Evolutionary conservation across 495 filamentous ascomycete genomes (phyloP).

Genomic region (Tuber indicum): DNA sequence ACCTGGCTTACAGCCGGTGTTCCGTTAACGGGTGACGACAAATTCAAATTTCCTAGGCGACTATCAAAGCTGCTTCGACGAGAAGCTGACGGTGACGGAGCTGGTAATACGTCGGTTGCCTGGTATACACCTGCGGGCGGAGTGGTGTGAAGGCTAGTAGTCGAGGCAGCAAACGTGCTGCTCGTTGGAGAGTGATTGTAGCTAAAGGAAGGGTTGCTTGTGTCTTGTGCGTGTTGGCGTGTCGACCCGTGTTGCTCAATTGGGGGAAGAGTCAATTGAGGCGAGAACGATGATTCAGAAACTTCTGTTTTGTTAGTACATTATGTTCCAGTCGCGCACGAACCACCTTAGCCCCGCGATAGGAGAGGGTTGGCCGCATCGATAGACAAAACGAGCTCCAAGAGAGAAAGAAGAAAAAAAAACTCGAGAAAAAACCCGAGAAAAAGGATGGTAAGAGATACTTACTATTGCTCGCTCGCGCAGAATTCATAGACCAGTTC

Average conservation of each 20-base stretch:
- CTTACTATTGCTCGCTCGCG: conserved; percentile 39
- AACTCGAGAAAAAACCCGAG: conserved; percentile 7
- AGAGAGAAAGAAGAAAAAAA: neutral
- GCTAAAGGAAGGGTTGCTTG: conserved; percentile 34
- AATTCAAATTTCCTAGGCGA: conserved; percentile 34
- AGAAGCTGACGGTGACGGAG: conserved; percentile 41
- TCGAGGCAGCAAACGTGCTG: conserved; percentile 39
- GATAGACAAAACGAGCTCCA: conserved; percentile 5
- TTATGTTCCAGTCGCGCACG: conserved; percentile 10
- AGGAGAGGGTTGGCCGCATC: conserved; percentile 7
- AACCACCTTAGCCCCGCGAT: neutral
- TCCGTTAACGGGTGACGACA: conserved; percentile 38
- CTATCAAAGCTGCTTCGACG: conserved; percentile 42
- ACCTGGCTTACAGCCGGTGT: conserved; percentile 42
- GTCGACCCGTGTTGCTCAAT: conserved; percentile 37
- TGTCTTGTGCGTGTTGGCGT: conserved; percentile 37
- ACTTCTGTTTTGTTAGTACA: conserved; percentile 33
- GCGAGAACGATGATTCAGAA: conserved; percentile 32
- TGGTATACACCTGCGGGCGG: conserved; percentile 28
- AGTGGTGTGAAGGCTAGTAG: conserved; percentile 38
- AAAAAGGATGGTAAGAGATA: conserved; percentile 5
- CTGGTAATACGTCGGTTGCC: conserved; percentile 33
- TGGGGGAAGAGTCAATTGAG: conserved; percentile 40
- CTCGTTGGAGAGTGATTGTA: conserved; percentile 37
- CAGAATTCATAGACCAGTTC: conserved; percentile 41